These are phyloP conservation scores for Neltuma alba DNA, from an alignment of 306 rosid genomes.

Conservation along the genomic window DNA sequence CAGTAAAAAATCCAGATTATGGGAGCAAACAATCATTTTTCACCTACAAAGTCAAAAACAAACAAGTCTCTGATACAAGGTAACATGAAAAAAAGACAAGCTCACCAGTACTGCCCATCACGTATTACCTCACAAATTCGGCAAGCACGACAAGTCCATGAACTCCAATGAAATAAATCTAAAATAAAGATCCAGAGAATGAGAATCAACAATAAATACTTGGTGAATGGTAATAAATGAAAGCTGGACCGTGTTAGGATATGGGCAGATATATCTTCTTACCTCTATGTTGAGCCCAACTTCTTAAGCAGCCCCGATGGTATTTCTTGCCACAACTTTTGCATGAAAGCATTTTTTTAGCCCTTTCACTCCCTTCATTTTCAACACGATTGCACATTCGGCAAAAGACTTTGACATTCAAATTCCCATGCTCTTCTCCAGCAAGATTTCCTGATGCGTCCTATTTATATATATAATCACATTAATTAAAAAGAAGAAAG, in stretches of 20 bases:
- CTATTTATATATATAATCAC: conserved; percentile 49
- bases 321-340: conserved; percentile 93
- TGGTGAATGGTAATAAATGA: neutral
- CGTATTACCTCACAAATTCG: conserved; percentile 25
- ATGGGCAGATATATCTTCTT: conserved; percentile 17
- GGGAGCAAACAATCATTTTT: neutral
- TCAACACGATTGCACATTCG: conserved; percentile 92
- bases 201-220: conserved; percentile 3
- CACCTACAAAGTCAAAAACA: neutral
- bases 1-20: neutral
- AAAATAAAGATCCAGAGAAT: conserved; percentile 6
- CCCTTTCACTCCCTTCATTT: conserved; percentile 84
- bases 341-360: conserved; percentile 92
- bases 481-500: neutral
- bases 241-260: neutral
- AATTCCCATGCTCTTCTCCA: conserved; percentile 77
- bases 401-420: conserved; percentile 81
- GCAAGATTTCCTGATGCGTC: conserved; percentile 55
- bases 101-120: neutral
- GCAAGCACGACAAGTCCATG: conserved; percentile 34
- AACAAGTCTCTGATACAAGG: neutral
- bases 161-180: conserved; percentile 41
- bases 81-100: neutral
- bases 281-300: conserved; percentile 97
- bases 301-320: conserved; percentile 91